These are phyloP conservation scores for Xylaria arbuscula DNA, from an alignment of 2,329 filamentous ascomycete genomes.

Conservation along the genomic window DNA sequence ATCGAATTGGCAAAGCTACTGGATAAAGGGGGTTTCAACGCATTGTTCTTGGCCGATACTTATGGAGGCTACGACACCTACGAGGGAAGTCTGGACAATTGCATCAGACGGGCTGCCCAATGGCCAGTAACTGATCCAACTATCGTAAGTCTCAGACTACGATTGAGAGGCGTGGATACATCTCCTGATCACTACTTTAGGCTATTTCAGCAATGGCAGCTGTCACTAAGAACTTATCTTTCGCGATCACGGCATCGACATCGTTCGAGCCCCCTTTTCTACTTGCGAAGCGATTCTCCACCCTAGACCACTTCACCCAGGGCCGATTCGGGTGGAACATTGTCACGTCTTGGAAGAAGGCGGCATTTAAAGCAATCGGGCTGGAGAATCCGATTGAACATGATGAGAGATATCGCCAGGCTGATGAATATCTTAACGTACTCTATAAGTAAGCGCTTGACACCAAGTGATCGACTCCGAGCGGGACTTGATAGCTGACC, in stretches of 20 bases:
- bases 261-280: slow-evolving; percentile 72
- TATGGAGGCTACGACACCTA: slow-evolving; percentile 74
- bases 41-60: slow-evolving; percentile 73
- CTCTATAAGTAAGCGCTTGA: slow-evolving; percentile 66
- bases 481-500: slow-evolving; percentile 18
- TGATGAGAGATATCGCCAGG: slow-evolving; percentile 69
- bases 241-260: slow-evolving; percentile 72
- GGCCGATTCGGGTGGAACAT: slow-evolving; percentile 75
- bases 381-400: slow-evolving; percentile 68
- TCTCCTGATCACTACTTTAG: slow-evolving; percentile 47
- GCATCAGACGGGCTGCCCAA: slow-evolving; percentile 70
- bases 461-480: slow-evolving; percentile 15
- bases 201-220: slow-evolving; percentile 74
- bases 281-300: slow-evolving; percentile 71
- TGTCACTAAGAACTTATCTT: slow-evolving; percentile 71
- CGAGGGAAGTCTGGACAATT: slow-evolving; percentile 67
- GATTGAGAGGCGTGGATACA: background rate
- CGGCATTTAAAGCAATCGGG: slow-evolving; percentile 71
- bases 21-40: slow-evolving; percentile 71
- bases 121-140: slow-evolving; percentile 74
- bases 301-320: slow-evolving; percentile 69
- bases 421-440: slow-evolving; percentile 70
- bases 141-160: slow-evolving; percentile 58
- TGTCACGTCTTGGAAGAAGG: slow-evolving; percentile 65
- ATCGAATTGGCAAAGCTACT: slow-evolving; percentile 71